Conservation (phyloP, 139 green algal species). For the Nannochloris sp. region DNA sequence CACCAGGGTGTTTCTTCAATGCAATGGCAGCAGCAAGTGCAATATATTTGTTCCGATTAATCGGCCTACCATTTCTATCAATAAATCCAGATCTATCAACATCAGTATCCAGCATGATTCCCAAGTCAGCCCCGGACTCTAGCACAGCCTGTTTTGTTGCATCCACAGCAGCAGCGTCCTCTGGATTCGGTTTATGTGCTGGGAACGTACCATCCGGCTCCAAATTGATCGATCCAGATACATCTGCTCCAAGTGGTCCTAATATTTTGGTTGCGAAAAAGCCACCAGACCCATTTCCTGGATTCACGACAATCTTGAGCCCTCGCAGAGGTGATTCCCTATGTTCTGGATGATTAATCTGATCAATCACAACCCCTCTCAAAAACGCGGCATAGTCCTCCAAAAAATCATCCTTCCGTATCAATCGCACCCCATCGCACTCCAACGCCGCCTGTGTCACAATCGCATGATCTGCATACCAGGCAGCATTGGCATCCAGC, state of each 20-base stretch:
- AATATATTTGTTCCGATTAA: slow-evolving; percentile 95
- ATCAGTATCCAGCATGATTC: slow-evolving; percentile 95
- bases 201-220: slow-evolving; percentile 90
- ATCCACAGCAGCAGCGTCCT: slow-evolving; percentile 69
- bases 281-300: slow-evolving; percentile 76
- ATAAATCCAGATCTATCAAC: slow-evolving; percentile 86
- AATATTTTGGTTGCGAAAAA: slow-evolving; percentile 86
- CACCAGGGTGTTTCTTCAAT: slow-evolving; percentile 76
- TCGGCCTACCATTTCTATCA: slow-evolving; percentile 54
- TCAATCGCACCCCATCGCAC: slow-evolving; percentile 5
- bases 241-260: slow-evolving; percentile 79
- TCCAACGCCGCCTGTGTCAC: slow-evolving; percentile 31
- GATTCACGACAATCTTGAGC: slow-evolving; percentile 51
- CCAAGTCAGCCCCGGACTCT: slow-evolving; percentile 67
- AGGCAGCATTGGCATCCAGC: slow-evolving; percentile 4
- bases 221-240: slow-evolving; percentile 69
- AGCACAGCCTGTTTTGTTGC: slow-evolving; percentile 37
- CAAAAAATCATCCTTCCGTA: slow-evolving; percentile 28
- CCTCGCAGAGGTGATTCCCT: slow-evolving; percentile 51
- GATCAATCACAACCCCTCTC: slow-evolving; percentile 55
- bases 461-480: slow-evolving; percentile 27
- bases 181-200: slow-evolving; percentile 91
- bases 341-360: slow-evolving; percentile 32
- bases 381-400: slow-evolving; percentile 59
- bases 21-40: slow-evolving; percentile 74